Base-by-base conservation (phyloP, 2,329 filamentous ascomycete genomes). In the Ascochyta viciae-villosae region DNA sequence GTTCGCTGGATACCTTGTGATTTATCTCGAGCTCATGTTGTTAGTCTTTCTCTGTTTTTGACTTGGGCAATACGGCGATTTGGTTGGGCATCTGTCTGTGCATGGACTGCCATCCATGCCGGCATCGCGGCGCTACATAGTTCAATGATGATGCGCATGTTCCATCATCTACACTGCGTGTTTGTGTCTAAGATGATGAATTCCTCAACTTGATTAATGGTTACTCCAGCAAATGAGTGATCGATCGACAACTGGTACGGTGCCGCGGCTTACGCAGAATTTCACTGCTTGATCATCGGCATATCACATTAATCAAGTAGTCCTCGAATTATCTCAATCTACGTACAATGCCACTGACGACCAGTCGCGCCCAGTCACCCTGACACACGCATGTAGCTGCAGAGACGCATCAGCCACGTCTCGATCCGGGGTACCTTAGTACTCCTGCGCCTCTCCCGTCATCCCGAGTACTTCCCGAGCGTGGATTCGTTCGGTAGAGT, bases 1-100 rank as follows among this genome's bases (percentile, higher is more conserved):
- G 33, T 55, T 50, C 41, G 52, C 52, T 41, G 46, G 52, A 55
- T 55, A 55, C 46, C 52, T 55, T 41, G 52, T 55, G 27, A 34
- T 50, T 45, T 44, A 24, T 10, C 22, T 10, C n/a, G 22, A 23
- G 22, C 4, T 37, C 16, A 50, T 16, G 13, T 4, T 40, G 26
- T 23, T 22, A 6, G 8, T 26, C 16, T 27, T 13, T 39, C 10
- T 49, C n/a, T 35, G n/a, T 7, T 34, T 12, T 35, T 37, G 31
- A 31, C 29, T 31, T 31, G 3, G 26, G 41, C 42, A 27, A 42
- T 33, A 13, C 24, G 43, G 50, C 43, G 37, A 49, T 49, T 19
- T 34, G 51, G 22, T 22, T 12, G 24, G 19, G 40, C 45, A 54
- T 44, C 19, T 49, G 12, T 10, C 26, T 49, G n/a, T 6, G 29